Evolutionary conservation across 371 early-diverging fungal genomes (phyloP), one percentile per base, ranked within the genome.

Genomic region (Mucor lusitanicus): DNA sequence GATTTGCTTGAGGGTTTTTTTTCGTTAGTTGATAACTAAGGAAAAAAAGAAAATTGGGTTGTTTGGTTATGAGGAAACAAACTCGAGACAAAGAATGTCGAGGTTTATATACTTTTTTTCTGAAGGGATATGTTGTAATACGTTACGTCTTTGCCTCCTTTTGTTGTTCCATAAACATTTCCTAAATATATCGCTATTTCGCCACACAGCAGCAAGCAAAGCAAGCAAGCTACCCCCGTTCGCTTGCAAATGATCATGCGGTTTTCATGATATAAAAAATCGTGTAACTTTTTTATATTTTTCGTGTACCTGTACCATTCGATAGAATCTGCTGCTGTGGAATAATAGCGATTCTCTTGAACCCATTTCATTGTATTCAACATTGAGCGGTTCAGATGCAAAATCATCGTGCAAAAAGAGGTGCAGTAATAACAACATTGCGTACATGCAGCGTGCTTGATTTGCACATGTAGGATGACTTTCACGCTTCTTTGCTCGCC

Each of bases 51-150:
- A 69, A 33, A 67, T 35, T 32, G 50, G 44, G 37, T 37, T 60
- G 46, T 59, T 64, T 69, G 65, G 69, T 69, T 70, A 70, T 70
- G 55, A 70, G 25, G 70, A 48, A 48, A 50, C 50, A 23, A 21
- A 13, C 30, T 30, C 32, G 44, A 21, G 23, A 25, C 56, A 54
- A 60, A 21, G 55, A 55, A 59, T 6, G 28, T 23, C 11, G 23
- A 60, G 64, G 37, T 55, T 60, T 69, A 27, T 69, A 69, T 69
- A 69, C 37, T 40, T 55, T 50, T 25, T 30, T 13, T 35, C 15
- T 8, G 30, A 58, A 64, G 69, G 64, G 40, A 59, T 63, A 57
- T 68, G 54, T 59, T 55, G 69, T 69, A 60, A 60, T 55, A 69
- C 61, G 64, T 69, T 69, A 63, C 68, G 21, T 37, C n/a, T 25